Conservation (phyloP, 192 early-diverging fungal species). For the Cetraspora pellucida region DNA sequence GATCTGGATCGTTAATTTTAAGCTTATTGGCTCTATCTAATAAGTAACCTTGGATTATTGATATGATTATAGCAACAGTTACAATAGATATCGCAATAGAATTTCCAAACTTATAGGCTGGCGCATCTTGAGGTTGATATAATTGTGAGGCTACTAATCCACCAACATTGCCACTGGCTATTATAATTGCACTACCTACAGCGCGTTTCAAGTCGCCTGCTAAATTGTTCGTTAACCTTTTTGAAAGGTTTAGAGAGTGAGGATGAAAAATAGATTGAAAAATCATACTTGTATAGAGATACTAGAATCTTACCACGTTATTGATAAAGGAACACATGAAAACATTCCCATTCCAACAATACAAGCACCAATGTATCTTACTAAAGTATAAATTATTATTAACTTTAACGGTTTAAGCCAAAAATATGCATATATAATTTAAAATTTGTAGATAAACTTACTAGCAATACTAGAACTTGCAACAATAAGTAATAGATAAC, state of each 20-base stretch:
- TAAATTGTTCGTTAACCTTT: conserved; percentile 66
- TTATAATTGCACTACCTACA: conserved; percentile 65
- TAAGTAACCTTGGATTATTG: too few species aligned
- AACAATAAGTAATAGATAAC: conserved; percentile 10
- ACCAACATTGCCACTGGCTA: conserved; percentile 72
- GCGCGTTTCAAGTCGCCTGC: conserved; percentile 75
- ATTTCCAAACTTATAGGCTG: too few species aligned
- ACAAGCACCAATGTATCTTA: conserved; percentile 1
- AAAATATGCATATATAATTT: not conserved
- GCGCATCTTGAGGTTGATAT: conserved; percentile 38
- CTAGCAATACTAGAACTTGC: not conserved
- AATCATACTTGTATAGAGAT: too few species aligned
- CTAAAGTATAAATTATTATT: conserved; percentile 6
- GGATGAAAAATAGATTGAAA: conserved; percentile 44
- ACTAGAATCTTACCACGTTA: conserved; percentile 54
- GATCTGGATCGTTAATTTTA: too few species aligned
- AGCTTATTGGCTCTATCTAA: too few species aligned
- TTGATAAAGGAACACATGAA: conserved; percentile 23
- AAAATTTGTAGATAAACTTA: not conserved
- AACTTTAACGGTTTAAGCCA: not conserved
- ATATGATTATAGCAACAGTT: too few species aligned
- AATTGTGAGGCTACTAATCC: conserved; percentile 76
- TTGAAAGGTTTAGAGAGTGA: conserved; percentile 43
- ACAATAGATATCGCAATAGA: too few species aligned
- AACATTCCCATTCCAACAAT: not conserved